Percentiles rank a stretch among this genome's conserved stretches.
Conservation (phyloP, 1,284 basidiomycete genomes). For the Puccinia novopanici region DNA sequence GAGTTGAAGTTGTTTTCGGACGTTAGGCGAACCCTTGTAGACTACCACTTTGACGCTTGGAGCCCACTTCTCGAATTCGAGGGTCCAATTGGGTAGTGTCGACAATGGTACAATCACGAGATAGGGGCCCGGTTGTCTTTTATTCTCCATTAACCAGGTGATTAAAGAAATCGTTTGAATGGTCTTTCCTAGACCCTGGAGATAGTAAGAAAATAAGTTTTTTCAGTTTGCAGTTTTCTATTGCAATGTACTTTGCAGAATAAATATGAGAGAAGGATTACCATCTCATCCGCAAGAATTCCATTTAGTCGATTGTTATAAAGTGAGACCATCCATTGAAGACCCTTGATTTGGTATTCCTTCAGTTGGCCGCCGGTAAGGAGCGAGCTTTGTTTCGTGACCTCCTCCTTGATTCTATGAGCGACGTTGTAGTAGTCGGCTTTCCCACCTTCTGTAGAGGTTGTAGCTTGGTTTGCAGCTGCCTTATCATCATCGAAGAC, state of each 20-base stretch:
- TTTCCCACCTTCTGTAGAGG: conserved; percentile 68
- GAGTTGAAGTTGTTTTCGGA: conserved; percentile 71
- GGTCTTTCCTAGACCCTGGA: conserved; percentile 62
- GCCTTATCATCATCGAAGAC: conserved; percentile 65
- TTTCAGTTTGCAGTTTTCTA: neutral
- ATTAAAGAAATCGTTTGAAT: conserved; percentile 90
- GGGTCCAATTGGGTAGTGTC: conserved; percentile 97
- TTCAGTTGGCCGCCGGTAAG: conserved; percentile 71
- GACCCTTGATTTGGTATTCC: conserved; percentile 88
- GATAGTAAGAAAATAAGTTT: neutral
- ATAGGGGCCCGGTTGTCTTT: conserved; percentile 89
- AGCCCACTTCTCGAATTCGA: conserved; percentile 97
- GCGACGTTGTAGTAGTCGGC: conserved; percentile 97
- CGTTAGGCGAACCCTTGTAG: conserved; percentile 89
- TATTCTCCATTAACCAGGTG: conserved; percentile 90
- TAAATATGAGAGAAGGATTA: conserved; percentile 58
- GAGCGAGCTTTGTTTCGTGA: conserved; percentile 78
- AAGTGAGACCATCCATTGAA: conserved; percentile 93
- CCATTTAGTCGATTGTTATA: conserved; percentile 94
- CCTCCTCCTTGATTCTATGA: conserved; percentile 86
- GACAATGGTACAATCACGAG: conserved; percentile 97
- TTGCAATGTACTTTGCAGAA: conserved; percentile 22
- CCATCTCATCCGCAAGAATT: conserved; percentile 67
- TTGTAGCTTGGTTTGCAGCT: conserved; percentile 60
- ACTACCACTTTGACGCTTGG: conserved; percentile 79